phyloP scores from a whole-genome alignment of 176 grass and related monocot genomes.

The barley (Hordeum vulgare) region DNA sequence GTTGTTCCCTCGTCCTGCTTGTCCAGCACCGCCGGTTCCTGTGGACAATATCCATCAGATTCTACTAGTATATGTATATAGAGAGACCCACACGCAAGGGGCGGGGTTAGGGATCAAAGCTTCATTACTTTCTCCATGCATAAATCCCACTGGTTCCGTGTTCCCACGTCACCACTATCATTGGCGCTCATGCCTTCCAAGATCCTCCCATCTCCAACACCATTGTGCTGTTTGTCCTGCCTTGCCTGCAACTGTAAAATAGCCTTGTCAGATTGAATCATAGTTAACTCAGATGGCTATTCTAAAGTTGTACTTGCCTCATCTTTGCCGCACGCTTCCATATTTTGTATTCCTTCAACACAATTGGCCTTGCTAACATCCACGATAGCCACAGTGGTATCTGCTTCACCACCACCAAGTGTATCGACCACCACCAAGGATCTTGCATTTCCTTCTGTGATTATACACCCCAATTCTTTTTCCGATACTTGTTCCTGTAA shows the following conservation, averaged over 20 bases:
- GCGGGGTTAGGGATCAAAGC: not conserved
- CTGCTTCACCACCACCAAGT: not conserved
- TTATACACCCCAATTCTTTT: not conserved
- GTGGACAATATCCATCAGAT: constrained; percentile 6
- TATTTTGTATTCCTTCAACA: not conserved
- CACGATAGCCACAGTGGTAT: not conserved
- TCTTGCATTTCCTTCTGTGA: constrained; percentile 15
- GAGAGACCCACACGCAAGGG: not conserved
- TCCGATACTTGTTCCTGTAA: constrained; percentile 15
- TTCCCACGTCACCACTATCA: constrained; percentile 8
- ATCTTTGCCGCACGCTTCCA: not conserved
- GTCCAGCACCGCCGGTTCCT: constrained; percentile 10
- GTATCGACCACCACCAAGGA: constrained; percentile 1
- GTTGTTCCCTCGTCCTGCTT: not conserved
- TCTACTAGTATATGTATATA: not conserved
- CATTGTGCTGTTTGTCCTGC: constrained; percentile 11
- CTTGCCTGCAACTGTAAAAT: constrained; percentile 22
- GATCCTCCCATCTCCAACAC: constrained; percentile 12
- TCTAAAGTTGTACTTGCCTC: constrained; percentile 23
- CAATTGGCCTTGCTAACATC: not conserved
- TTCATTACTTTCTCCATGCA: constrained; percentile 23
- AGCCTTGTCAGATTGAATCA: constrained; percentile 2
- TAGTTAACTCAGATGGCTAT: not conserved
- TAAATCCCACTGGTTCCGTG: not conserved
- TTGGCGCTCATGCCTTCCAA: constrained; percentile 12